phyloP scores from a whole-genome alignment of 352 stramenopile genomes.

The Phytophthora idaei region DNA sequence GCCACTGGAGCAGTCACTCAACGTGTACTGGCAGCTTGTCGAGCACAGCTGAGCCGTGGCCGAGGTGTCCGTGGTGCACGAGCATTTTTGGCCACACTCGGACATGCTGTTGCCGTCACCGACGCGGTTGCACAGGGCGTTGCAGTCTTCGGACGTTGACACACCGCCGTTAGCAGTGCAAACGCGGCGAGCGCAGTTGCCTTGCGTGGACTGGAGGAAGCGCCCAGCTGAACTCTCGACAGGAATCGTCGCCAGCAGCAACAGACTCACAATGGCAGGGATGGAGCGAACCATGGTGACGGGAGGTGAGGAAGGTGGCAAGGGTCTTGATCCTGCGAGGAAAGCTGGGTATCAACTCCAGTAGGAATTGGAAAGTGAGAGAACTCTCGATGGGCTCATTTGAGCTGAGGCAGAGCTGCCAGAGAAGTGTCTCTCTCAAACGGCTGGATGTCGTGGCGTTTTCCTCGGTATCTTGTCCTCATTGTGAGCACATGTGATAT shows the following conservation, averaged over 20 bases:
- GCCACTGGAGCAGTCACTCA: constrained; percentile 17
- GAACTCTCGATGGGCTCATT: not conserved
- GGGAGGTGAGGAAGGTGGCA: not conserved
- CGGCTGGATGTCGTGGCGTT: constrained; percentile 7
- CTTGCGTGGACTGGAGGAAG: constrained; percentile 29
- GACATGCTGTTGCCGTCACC: constrained; percentile 30
- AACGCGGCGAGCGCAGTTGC: constrained; percentile 29
- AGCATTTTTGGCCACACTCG: constrained; percentile 32
- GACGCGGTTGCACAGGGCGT: constrained; percentile 35
- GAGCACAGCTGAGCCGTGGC: constrained; percentile 20
- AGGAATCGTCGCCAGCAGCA: constrained; percentile 12
- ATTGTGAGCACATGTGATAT: constrained; percentile 19
- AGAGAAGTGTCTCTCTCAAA: constrained; percentile 9
- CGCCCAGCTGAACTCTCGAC: constrained; percentile 19
- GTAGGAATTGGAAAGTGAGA: constrained; percentile 31
- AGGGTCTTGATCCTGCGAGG: constrained; percentile 9
- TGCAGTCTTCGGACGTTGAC: constrained; percentile 33
- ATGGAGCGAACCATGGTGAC: constrained; percentile 24
- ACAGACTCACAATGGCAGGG: constrained; percentile 13
- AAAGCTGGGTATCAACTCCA: constrained; percentile 22
- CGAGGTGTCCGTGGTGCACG: constrained; percentile 29
- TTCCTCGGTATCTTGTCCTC: constrained; percentile 13
- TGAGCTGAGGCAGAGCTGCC: not conserved
- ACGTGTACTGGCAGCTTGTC: constrained; percentile 28
- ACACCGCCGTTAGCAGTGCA: constrained; percentile 18